A percentile compares a stretch with the other conserved stretches of the same genome.
Conservation (phyloP, 169 alveolate genomes). For the Eimeria tenella region DNA sequence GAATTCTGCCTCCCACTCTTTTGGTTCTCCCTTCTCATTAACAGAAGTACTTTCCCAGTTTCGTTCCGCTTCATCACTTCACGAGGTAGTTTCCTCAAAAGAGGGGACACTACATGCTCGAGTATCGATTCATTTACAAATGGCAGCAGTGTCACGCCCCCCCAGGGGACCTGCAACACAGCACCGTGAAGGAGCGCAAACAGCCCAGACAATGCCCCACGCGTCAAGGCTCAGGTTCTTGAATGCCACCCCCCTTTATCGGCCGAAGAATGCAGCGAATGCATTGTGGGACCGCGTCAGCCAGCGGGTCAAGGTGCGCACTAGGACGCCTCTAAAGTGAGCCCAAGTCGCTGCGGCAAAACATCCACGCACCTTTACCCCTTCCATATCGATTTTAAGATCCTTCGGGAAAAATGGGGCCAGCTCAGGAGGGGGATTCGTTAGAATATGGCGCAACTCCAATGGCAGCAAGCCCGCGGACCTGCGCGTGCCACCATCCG, state of each 20-base stretch:
- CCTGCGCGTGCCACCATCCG: conserved; percentile 21
- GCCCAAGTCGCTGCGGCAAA: background rate
- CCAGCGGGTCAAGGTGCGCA: no score
- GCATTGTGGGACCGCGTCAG: no score
- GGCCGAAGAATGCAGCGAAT: no score
- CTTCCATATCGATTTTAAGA: conserved; percentile 87
- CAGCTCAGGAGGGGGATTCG: conserved; percentile 71
- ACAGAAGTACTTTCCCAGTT: conserved; percentile 49
- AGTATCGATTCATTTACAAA: conserved; percentile 82
- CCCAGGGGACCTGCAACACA: conserved; percentile 85
- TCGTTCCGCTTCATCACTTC: conserved; percentile 64
- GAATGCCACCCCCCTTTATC: no score
- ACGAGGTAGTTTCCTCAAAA: conserved; percentile 18
- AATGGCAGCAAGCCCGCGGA: conserved; percentile 65
- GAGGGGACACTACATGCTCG: conserved; percentile 31
- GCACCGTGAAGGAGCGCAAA: background rate
- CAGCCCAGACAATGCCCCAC: no score
- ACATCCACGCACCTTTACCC: conserved; percentile 77
- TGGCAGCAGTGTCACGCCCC: conserved; percentile 87
- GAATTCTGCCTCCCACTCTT: background rate
- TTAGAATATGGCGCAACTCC: conserved; percentile 31
- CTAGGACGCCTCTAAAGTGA: background rate
- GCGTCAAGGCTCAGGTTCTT: no score
- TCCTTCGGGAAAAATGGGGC: conserved; percentile 71
- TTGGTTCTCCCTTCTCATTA: conserved; percentile 37